A percentile compares a stretch with the other conserved stretches of the same genome.
Evolutionary conservation across 2,329 filamentous ascomycete species (phyloP).

Genomic region (Aspergillus sp.): DNA sequence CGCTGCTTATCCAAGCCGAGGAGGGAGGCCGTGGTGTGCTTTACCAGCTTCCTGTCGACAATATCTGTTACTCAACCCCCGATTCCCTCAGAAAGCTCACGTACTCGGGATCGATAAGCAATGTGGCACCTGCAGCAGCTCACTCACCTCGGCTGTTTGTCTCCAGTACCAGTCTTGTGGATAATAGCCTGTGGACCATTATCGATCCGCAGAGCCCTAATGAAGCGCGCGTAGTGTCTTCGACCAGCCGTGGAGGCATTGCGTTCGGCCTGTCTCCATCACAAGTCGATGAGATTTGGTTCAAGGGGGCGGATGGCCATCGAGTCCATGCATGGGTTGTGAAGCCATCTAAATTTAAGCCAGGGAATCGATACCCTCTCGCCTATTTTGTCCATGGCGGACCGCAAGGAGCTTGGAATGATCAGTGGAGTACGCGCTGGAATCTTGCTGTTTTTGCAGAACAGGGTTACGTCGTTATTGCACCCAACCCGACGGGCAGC

Average conservation of each 20-base stretch:
- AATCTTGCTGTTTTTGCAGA: constrained; percentile 50
- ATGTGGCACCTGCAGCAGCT: constrained; percentile 25
- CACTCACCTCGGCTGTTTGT: constrained; percentile 32
- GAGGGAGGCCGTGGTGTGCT: constrained; percentile 34
- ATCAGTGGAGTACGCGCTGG: constrained; percentile 47
- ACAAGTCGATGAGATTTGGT: constrained; percentile 40
- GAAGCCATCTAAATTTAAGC: constrained; percentile 38
- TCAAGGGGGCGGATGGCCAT: constrained; percentile 35
- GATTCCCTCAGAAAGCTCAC: constrained; percentile 30
- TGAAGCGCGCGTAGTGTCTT: constrained; percentile 28
- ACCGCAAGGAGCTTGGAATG: constrained; percentile 43
- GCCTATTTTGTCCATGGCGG: constrained; percentile 48
- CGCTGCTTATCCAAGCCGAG: constrained; percentile 33
- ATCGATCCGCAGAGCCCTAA: constrained; percentile 26
- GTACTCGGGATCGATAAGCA: constrained; percentile 31
- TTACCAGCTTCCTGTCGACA: constrained; percentile 30
- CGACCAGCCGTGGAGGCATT: constrained; percentile 25
- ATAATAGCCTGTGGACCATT: constrained; percentile 36
- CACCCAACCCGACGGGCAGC: constrained; percentile 51
- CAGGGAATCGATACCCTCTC: constrained; percentile 42
- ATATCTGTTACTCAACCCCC: constrained; percentile 20
- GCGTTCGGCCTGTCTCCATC: constrained; percentile 33
- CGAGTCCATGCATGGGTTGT: constrained; percentile 39
- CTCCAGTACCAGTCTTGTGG: constrained; percentile 35
- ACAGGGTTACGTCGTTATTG: constrained; percentile 52